Evolutionary conservation across 2,329 filamentous ascomycete species (phyloP), one percentile per base, ranked within the genome.

Genomic region (Seiridium cupressi): DNA sequence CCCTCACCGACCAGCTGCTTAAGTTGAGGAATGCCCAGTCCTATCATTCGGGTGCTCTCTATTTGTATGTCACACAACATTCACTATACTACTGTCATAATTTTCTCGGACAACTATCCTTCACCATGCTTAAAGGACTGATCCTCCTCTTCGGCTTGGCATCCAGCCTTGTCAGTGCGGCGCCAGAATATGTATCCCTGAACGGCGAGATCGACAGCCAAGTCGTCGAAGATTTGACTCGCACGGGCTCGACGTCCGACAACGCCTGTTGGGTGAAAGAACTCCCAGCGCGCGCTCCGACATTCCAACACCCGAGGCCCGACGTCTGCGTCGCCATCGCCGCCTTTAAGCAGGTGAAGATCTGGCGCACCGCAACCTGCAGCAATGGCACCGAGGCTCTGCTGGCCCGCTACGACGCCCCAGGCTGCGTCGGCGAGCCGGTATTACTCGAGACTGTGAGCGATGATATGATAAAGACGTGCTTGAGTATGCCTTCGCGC

Each of bases 291-390:
- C 35, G 13, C n/a, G 51, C 51, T 3, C 38, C 51, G 18, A 44
- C n/a, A 5, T 59, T 59, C 51, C 42, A 11, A 11, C 38, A 44
- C 18, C 57, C 49, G 38, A 13, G 13, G 38, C 13, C 36, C 26
- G 57, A 59, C 49, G 18, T 36, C 31, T 59, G 57, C 42, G 10
- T 54, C 38, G 4, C 44, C 49, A 59, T 59, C 11, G 51, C 13
- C 11, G 49, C 57, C 3, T 35, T 38, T 18, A 36, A 36, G 47
- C 13, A 59, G 57, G n/a, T 59, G 32, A 59, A 59, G 51, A 59
- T 59, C 40, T 59, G 26, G 13, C 5, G 10, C 34, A 35, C 42
- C 26, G 38, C 57, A 7, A 55, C 31, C 18, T 59, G 57, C 40
- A 31, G 35, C 36, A 53, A 59, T 42, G 57, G 57, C 10, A 47